Evolutionary conservation across 768 basidiomycete species (phyloP).

Genomic region (Gautieria morchelliformis): DNA sequence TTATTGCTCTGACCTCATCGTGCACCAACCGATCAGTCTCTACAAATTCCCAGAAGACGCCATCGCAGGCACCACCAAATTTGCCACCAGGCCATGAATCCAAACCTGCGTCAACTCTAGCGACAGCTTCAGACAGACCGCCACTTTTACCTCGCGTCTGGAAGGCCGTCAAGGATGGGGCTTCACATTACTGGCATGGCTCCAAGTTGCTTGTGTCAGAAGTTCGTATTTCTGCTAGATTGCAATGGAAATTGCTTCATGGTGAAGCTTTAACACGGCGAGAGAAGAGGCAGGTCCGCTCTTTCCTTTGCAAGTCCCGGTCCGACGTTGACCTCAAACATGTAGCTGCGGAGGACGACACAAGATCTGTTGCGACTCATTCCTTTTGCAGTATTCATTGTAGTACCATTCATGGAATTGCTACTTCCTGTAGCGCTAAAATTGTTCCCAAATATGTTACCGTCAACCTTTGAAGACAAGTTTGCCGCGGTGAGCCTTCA

Average conservation of each 20-base stretch:
- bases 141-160: slow-evolving; percentile 58
- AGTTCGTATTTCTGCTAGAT: slow-evolving; percentile 77
- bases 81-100: background rate
- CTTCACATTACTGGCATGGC: slow-evolving; percentile 94
- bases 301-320: slow-evolving; percentile 12
- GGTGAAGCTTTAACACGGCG: slow-evolving; percentile 87
- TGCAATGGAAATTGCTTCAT: slow-evolving; percentile 88
- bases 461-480: slow-evolving; percentile 97
- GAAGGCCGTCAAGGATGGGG: slow-evolving; percentile 94
- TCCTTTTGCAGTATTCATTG: slow-evolving; percentile 88
- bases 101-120: slow-evolving; percentile 6
- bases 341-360: slow-evolving; percentile 84
- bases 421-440: slow-evolving; percentile 93
- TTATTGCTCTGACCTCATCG: background rate
- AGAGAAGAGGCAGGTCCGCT: slow-evolving; percentile 79
- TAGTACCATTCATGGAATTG: slow-evolving; percentile 98
- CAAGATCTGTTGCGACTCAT: slow-evolving; percentile 87
- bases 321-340: background rate
- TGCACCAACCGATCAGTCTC: background rate
- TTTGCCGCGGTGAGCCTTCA: slow-evolving; percentile 66
- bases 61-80: background rate
- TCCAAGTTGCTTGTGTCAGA: slow-evolving; percentile 90
- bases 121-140: slow-evolving; percentile 14
- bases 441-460: slow-evolving; percentile 97
- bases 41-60: background rate